These are phyloP conservation scores for Silene conica DNA, from an alignment of 148 eudicot genomes.

Conservation along the genomic window DNA sequence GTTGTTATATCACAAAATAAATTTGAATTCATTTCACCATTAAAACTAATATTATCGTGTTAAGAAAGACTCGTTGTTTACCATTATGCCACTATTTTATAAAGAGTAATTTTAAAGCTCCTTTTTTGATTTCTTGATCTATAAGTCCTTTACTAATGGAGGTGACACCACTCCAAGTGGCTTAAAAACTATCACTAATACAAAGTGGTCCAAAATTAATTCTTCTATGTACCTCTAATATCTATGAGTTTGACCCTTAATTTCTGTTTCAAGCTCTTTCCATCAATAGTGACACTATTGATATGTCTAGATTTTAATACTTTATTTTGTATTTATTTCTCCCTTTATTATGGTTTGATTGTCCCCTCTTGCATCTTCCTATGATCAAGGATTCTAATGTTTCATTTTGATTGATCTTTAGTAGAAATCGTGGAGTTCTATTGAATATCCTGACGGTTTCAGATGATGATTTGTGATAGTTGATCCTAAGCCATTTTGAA, in stretches of 20 bases:
- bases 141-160: slow-evolving; percentile 12
- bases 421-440: no score
- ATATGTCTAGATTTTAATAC: slow-evolving; percentile 12
- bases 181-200: slow-evolving; percentile 17
- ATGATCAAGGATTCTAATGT: slow-evolving; percentile 8
- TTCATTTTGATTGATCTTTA: neutral
- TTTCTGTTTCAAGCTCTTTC: slow-evolving; percentile 18
- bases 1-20: no score
- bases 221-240: slow-evolving; percentile 10
- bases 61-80: no score
- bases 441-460: no score
- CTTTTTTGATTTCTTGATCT: neutral
- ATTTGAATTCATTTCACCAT: no score
- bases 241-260: slow-evolving; percentile 32
- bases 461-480: no score
- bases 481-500: no score
- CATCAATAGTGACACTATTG: slow-evolving; percentile 27
- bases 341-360: slow-evolving; percentile 26
- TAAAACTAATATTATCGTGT: no score
- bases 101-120: neutral
- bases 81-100: no score
- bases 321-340: slow-evolving; percentile 21
- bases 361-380: slow-evolving; percentile 23
- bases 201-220: slow-evolving; percentile 21
- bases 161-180: slow-evolving; percentile 24